Evolutionary conservation across 2,329 filamentous ascomycete genomes (phyloP).

Genomic region (Iodosphaeria phyllophila): DNA sequence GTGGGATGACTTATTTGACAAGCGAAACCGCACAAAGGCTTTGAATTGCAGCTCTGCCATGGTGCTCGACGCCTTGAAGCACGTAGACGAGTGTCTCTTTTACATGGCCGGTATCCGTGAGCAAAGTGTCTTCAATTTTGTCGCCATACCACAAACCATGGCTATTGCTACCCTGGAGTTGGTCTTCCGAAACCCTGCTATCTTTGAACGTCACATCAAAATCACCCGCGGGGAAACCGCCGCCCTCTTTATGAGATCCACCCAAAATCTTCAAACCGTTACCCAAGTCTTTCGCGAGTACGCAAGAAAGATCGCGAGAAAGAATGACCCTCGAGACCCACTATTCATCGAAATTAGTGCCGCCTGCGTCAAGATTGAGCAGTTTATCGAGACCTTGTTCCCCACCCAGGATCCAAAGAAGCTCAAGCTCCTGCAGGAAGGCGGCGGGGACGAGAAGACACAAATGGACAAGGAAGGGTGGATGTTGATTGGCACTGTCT

Average conservation of each 20-base stretch:
- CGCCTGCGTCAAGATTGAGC: constrained; percentile 81
- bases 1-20: constrained; percentile 80
- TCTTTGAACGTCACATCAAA: constrained; percentile 82
- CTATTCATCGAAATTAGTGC: constrained; percentile 85
- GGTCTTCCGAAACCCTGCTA: constrained; percentile 75
- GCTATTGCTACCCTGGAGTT: constrained; percentile 87
- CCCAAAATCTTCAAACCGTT: constrained; percentile 68
- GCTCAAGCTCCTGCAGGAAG: constrained; percentile 21
- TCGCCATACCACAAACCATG: constrained; percentile 92
- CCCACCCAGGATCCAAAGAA: constrained; percentile 60
- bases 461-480: constrained; percentile 39
- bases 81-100: constrained; percentile 87
- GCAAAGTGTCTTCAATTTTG: constrained; percentile 98
- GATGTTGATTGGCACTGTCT: constrained; percentile 47
- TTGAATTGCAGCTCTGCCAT: constrained; percentile 82
- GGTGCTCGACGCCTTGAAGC: constrained; percentile 74
- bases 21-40: constrained; percentile 57
- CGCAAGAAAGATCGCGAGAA: constrained; percentile 66
- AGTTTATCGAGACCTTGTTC: constrained; percentile 89
- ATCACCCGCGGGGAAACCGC: constrained; percentile 93
- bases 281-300: constrained; percentile 71
- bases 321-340: constrained; percentile 85
- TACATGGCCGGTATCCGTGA: constrained; percentile 91
- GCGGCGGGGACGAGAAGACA: constrained; percentile 19
- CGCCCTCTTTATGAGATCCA: constrained; percentile 77